Conservation (phyloP, 768 basidiomycete species). For the Rhodotorula taiwanensis region DNA sequence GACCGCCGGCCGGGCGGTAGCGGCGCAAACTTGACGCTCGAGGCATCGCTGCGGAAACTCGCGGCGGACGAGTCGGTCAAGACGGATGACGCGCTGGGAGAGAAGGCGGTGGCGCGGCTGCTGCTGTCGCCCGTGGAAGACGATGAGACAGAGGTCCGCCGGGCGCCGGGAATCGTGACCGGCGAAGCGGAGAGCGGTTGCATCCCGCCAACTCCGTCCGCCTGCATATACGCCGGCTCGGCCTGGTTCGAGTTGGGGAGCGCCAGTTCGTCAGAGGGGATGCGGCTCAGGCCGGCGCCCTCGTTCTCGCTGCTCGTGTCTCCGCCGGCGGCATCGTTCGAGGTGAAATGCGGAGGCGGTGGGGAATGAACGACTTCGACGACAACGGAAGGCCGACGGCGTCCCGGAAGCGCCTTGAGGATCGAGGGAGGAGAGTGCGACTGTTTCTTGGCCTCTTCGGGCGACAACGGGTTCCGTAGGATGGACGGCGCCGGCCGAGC, state of each 20-base stretch:
- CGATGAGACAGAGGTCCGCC: too few species aligned
- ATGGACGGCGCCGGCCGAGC: slow-evolving; percentile 17
- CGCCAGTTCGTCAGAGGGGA: neutral
- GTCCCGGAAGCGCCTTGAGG: neutral
- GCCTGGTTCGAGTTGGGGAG: too few species aligned
- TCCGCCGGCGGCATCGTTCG: neutral
- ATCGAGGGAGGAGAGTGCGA: neutral
- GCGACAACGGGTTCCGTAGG: slow-evolving; percentile 28
- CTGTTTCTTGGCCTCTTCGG: neutral
- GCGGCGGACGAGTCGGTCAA: neutral
- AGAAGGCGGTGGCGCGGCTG: too few species aligned
- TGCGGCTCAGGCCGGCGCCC: neutral
- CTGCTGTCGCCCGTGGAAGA: too few species aligned
- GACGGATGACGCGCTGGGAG: neutral
- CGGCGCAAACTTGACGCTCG: slow-evolving; percentile 25
- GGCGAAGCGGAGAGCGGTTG: neutral
- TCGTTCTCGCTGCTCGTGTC: neutral
- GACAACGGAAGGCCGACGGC: neutral
- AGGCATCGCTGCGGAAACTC: neutral
- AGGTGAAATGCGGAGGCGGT: slow-evolving; percentile 11
- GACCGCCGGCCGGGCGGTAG: slow-evolving; percentile 16
- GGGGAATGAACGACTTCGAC: slow-evolving; percentile 18
- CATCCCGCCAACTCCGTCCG: neutral
- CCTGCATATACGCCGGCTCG: too few species aligned
- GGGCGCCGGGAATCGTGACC: too few species aligned